Evolutionary conservation across 257 asterid genomes (phyloP), one percentile per base, ranked within the genome.

Genomic region (Nicotiana knightiana): DNA sequence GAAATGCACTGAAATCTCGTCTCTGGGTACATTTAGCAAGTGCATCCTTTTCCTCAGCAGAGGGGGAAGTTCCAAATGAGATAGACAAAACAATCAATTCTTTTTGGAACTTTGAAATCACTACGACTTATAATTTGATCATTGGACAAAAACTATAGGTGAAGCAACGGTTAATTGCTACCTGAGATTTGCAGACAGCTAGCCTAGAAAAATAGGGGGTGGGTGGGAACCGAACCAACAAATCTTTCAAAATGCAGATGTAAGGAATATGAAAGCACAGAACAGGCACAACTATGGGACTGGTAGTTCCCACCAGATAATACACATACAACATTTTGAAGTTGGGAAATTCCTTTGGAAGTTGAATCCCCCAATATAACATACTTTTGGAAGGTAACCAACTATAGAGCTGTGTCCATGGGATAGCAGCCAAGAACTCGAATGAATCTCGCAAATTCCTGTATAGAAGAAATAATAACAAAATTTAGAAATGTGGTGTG

Each of bases 341-440:
- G 66, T 55, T 62, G 79, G 26, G 26, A 71, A 35, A 15, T 61
- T 68, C 66, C 71, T 79, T 18, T 24, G 28, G 37, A 82, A 61
- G 54, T 78, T 46, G 77, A 73, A 17, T 32, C 55, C 35, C 59
- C 43, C 21, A 46, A n/a, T 9, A 12, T 39, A 67, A 39, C 37
- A 82, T 46, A 18, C 26, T 53, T 30, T 24, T 37, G 7, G n/a
- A 64, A 26, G 57, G 61, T 9, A 4, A 59, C 30, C 81, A 33
- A 83, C 82, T 80, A 90, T 39, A 62, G 76, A 85, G 82, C 46
- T 73, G 84, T 85, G 81, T 90, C 92, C 86, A 90, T 82, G 2
- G 94, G 93, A 65, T 90, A 90, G 85, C 91, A 89, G 48, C 96
- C 96, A 11, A 91, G 96, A 54, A 91, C 93, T 37, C 96, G 91